Evolutionary conservation across 2,329 filamentous ascomycete genomes (phyloP), one percentile per base, ranked within the genome.

Genomic region (Alternaria burnsii): DNA sequence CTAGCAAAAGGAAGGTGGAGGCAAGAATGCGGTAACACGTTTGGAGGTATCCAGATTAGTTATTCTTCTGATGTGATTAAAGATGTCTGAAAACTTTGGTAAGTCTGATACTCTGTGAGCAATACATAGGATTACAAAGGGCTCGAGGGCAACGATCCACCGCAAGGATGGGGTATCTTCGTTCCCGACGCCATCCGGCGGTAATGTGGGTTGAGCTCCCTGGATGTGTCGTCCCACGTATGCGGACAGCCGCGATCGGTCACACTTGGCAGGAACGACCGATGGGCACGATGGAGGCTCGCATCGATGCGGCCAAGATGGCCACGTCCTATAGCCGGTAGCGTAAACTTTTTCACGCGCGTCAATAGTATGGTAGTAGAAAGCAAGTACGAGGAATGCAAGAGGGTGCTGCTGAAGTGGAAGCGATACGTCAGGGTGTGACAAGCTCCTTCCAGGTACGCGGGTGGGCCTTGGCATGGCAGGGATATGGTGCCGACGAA

Each of bases 401-500:
- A 10, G 20, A 12, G 32, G 52, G 54, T 36, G 41, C 51, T 51
- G 20, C 18, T 52, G 14, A 28, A 22, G 36, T 36, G 42, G 30
- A 24, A 38, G 48, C 36, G 28, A 42, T 16, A 36, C 43, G 55
- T 47, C 42, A 40, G 53, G 41, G 32, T 38, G 52, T 22, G 43
- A 51, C 36, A 50, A 41, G 42, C n/a, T 59, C 58, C 56, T 63
- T 61, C 55, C 51, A 58, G 44, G 40, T 46, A 28, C 44, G 56
- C 36, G 51, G 51, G 54, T 28, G 38, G 42, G 43, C 11, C 61
- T 64, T 63, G 63, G 57, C 62, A 40, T 18, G 24, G 32, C 58
- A 58, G 56, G 62, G 59, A 55, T 55, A 42, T 12, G 18, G 55
- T 43, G 61, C 53, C 48, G 52, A 48, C 57, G 60, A 58, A 59